Conservation (phyloP, 495 filamentous ascomycete genomes). For the Lasiosphaeria hispida region DNA sequence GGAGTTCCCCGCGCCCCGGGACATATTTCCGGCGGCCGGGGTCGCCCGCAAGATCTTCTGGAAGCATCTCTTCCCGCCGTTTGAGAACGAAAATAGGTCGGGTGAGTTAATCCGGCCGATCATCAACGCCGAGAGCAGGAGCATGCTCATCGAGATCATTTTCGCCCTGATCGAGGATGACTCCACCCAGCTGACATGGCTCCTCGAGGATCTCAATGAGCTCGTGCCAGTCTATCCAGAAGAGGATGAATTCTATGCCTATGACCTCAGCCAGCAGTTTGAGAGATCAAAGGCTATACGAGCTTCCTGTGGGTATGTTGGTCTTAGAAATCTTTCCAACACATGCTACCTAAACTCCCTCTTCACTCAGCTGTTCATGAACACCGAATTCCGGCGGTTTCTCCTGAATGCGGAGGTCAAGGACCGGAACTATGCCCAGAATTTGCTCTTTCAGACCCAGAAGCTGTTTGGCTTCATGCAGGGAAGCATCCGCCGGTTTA, state of each 20-base stretch:
- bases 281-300: conserved; percentile 68
- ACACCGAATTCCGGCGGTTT: conserved; percentile 80
- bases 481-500: conserved; percentile 65
- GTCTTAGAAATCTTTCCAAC: conserved; percentile 85
- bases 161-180: conserved; percentile 57
- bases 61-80: conserved; percentile 66
- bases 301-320: conserved; percentile 74
- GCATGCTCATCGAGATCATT: conserved; percentile 63
- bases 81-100: conserved; percentile 40
- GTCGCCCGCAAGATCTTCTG: conserved; percentile 61
- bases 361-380: conserved; percentile 97
- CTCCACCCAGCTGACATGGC: conserved; percentile 41
- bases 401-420: conserved; percentile 61
- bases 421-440: conserved; percentile 57
- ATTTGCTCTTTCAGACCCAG: conserved; percentile 72
- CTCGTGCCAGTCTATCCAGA: conserved; percentile 39
- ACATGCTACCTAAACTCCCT: conserved; percentile 98
- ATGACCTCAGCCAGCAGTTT: conserved; percentile 56
- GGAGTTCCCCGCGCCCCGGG: neutral
- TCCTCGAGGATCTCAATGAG: conserved; percentile 54
- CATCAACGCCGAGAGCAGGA: conserved; percentile 57
- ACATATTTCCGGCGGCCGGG: conserved; percentile 15
- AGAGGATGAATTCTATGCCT: conserved; percentile 41
- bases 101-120: conserved; percentile 30
- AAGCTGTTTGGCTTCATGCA: conserved; percentile 85